Base-by-base conservation (phyloP, 1,284 basidiomycete genomes). In the Ustilago tritici region DNA sequence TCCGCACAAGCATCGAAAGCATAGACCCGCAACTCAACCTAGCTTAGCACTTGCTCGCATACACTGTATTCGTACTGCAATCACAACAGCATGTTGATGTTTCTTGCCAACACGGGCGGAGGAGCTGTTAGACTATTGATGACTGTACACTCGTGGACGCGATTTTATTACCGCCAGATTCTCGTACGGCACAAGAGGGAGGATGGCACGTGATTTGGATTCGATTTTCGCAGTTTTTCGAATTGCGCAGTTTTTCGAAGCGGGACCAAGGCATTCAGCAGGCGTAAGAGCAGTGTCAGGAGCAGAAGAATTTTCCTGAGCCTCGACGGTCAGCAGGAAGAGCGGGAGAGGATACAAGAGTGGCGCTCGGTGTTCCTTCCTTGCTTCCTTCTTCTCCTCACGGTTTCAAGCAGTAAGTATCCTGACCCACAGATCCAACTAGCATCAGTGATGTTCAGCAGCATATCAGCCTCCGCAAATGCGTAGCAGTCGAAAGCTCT, bases 381-480 rank as follows among this genome's bases (percentile, higher is more conserved):
- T 56, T 50, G 57, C 67, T 70, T 69, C 56, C 65, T 58, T 69
- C 61, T 60, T 57, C 60, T 74, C 65, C 59, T 65, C 31, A 72
- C 65, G 70, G 74, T 72, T 72, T 72, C 58, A 65, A 76, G 74
- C 74, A 76, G 74, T 76, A 68, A 72, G 74, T 76, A 72, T 52
- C 28, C 28, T 56, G 19, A 62, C 63, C 66, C 23, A 28, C 23
- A 28, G 23, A 28, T 28, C 23, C 3, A 28, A 28, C 23, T 28
- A 28, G 23, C 3, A 28, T 28, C 23, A 28, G 3, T 28, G 23
- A 28, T 28, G 3, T 28, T 3, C 23, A 28, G 3, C 23, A 28
- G 3, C 23, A 28, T 28, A 28, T 28, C 23, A 28, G 23, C 23
- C 3, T 28, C 23, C 3, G 3, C 23, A 28, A 28, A 28, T 28